Evolutionary conservation across 2,329 filamentous ascomycete species (phyloP), one percentile per base, ranked within the genome.

Genomic region (Alternaria angustiovoidea): DNA sequence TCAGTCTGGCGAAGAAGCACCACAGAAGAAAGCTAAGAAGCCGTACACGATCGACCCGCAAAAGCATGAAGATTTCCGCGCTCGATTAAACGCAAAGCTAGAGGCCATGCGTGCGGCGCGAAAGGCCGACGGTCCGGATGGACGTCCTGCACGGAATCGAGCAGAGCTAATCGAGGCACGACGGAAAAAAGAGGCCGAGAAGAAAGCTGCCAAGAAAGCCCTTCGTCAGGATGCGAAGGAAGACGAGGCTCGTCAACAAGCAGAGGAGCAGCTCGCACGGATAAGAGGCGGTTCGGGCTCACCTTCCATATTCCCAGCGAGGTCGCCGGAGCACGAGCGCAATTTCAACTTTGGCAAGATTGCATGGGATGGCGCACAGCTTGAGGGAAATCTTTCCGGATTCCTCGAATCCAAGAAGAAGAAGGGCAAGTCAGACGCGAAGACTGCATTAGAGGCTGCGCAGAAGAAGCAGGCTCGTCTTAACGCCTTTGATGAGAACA

Each of bases 91-190:
- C 57, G 91, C 91, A 68, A 91, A 89, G 63, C 93, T 99, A 56
- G 92, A 95, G 69, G 90, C 90, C 46, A 87, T 98, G 51, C 91
- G 94, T 61, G 91, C 92, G 9, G 89, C 89, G 26, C 89, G 95
- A 61, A 97, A 97, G 78, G 94, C 94, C 6, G 93, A 96, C 69
- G 92, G 91, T 6, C 85, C 89, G 1, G 89, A 96, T 69, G 93
- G 93, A 61, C 90, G 91, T 72, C 89, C 91, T 16, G 92, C 94
- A 58, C 89, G 91, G 65, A 96, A 92, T 62, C 88, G 95, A 62
- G 91, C 96, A 80, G 94, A 98, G 75, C 86, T 99, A 12, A 93
- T 99, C 70, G 95, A 98, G 79, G 87, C 92, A 44, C 88, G 95
- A 42, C 88, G 95, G 64, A 88, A 89, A 75, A 97, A 97, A 81